Evolutionary conservation across 345 rosid species (phyloP).

Genomic region (Microthlaspi erraticum): DNA sequence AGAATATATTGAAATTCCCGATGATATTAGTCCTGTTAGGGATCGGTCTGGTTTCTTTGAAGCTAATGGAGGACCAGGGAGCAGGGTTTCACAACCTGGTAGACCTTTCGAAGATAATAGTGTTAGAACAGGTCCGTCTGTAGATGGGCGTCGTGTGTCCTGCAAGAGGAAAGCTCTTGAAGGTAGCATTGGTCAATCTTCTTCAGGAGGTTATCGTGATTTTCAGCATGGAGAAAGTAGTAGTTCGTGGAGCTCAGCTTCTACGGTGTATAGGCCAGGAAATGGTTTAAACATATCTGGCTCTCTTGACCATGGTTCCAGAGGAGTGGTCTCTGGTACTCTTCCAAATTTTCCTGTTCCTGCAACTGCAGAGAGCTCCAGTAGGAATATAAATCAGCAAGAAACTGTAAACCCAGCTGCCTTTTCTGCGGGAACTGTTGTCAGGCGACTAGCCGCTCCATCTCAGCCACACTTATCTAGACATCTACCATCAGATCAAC

Average conservation of each 20-base stretch:
- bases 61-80: conserved; percentile 50
- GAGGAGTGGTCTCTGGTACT: conserved; percentile 50
- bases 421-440: conserved; percentile 58
- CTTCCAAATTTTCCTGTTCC: conserved; percentile 49
- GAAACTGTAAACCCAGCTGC: conserved; percentile 52
- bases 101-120: conserved; percentile 46
- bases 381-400: conserved; percentile 60
- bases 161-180: conserved; percentile 84
- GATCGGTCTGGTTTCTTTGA: conserved; percentile 53
- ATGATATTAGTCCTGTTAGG: conserved; percentile 47
- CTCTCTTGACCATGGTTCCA: conserved; percentile 52
- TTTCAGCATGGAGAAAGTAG: conserved; percentile 61
- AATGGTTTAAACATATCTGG: conserved; percentile 50
- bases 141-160: conserved; percentile 65
- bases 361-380: conserved; percentile 53
- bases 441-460: conserved; percentile 48
- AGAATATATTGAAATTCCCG: conserved; percentile 55
- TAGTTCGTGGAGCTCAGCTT: conserved; percentile 55
- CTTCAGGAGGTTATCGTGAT: conserved; percentile 62
- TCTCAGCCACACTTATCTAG: conserved; percentile 56
- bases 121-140: conserved; percentile 57
- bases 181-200: conserved; percentile 68
- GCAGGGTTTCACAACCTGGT: conserved; percentile 44
- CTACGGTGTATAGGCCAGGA: conserved; percentile 47
- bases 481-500: conserved; percentile 53